Base-by-base conservation (phyloP, 2,329 filamentous ascomycete species). In the Amauroascus verrucosus region DNA sequence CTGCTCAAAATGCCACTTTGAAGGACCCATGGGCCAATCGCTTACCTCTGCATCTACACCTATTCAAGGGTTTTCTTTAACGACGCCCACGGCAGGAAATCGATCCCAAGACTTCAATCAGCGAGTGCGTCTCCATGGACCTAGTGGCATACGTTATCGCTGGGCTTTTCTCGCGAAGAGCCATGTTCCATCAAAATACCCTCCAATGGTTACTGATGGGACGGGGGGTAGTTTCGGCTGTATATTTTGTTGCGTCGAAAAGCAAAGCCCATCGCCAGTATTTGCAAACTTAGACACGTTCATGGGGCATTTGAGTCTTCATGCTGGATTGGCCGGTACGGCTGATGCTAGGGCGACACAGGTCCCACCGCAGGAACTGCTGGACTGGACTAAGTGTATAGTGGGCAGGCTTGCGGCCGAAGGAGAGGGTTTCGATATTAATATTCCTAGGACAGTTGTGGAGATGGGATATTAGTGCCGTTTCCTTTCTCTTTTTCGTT, bases 151-250 rank as follows among this genome's bases (percentile, higher is more conserved):
- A 6, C 66, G 67, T 13, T 74, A 72, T 55, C 70, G 72, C 9
- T 76, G 72, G 71, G 59, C 64, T 6, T 77, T 76, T 54, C 64
- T 77, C 1, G 73, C 73, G 8, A 75, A 76, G 57, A 69, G 63
- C 18, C 73, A 77, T 59, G 65, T 74, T 9, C 55, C 66, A 2
- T 60, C 67, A 53, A 68, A 66, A 44, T 62, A 63, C 22, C 60
- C 63, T 0, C 48, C 57, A 20, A 50, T 61, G 57, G 46, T 62
- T 57, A 49, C 24, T 11, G 51, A 48, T 3, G 52, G 52, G 2
- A 45, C 48, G 1, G 37, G 32, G 1, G 59, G 60, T 2, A 38
- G 50, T 43, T 76, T 69, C 58, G 72, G 70, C 20, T 77, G 75
- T 58, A 65, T 75, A 22, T 76, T 76, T 57, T 77, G 74, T 58